Evolutionary conservation across 1,139 yeast species (phyloP), one percentile per base, ranked within the genome.

Genomic region (Citeromyces siamensis): DNA sequence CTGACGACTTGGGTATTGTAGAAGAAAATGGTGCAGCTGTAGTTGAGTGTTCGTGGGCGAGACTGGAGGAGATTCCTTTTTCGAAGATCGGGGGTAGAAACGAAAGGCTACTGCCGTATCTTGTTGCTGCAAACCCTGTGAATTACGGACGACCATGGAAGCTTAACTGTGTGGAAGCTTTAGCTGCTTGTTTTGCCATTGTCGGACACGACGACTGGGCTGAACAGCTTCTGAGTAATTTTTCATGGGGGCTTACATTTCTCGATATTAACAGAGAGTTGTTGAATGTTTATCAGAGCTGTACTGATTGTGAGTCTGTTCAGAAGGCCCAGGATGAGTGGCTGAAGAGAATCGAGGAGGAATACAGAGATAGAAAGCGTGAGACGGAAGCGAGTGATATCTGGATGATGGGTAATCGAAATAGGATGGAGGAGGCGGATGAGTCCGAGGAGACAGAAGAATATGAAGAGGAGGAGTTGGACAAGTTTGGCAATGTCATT

Each of bases 11-110:
- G 32, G 84, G 74, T 38, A 66, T 84, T 14, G 94, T 88, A 0
- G 95, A 82, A 49, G 65, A 66, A 33, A 58, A 65, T 37, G 99
- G 99, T 23, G 93, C 88, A 9, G 95, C 98, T 0, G 98, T 90
- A 6, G 98, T 90, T 2, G 99, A 90, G 54, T 90, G 97, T 58
- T 86, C 96, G 2, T 90, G 99, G 99, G 98, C 98, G 0, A 64
- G 97, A 42, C 56, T 93, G 17, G 95, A 86, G 40, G 98, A 90
- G 54, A 76, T 90, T n/a, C 98, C 98, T 2, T 90, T 90, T 56
- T 63, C 68, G 44, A 84, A 82, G 51, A 88, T 90, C 42, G 97
- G 98, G 3, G 98, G 98, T 3, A 76, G 73, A 44, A 69, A 85
- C 50, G 96, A 90, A 51, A 64, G 98, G 37, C 62, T 90, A 17